Conservation (phyloP, 495 filamentous ascomycete genomes). For the Margaritispora aquatica region DNA sequence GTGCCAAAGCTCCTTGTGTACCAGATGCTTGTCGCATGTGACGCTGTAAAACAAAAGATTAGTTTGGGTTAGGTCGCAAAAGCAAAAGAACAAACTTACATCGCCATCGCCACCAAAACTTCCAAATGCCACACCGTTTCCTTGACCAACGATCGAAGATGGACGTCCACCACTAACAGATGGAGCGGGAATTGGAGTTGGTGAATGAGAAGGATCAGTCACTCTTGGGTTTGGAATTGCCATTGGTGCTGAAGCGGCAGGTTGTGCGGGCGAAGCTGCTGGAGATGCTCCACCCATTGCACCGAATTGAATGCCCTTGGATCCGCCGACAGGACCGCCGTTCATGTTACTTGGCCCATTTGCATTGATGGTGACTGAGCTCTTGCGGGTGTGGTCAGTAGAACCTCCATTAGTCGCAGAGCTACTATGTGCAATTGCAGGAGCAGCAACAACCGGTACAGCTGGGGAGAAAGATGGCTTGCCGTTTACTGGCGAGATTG, state of each 20-base stretch:
- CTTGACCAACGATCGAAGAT: slow-evolving; percentile 60
- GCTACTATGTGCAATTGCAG: slow-evolving; percentile 36
- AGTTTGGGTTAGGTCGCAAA: neutral
- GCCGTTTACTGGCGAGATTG: slow-evolving; percentile 78
- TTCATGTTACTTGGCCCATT: slow-evolving; percentile 70
- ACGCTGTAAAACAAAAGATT: slow-evolving; percentile 36
- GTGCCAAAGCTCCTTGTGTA: slow-evolving; percentile 51
- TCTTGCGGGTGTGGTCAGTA: slow-evolving; percentile 68
- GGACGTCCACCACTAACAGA: slow-evolving; percentile 80
- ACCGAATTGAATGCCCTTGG: slow-evolving; percentile 70
- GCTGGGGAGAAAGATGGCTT: slow-evolving; percentile 66
- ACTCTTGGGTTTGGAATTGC: slow-evolving; percentile 61
- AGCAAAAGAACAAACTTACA: slow-evolving; percentile 46
- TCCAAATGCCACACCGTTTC: slow-evolving; percentile 68
- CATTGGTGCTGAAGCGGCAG: slow-evolving; percentile 49
- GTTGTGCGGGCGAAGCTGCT: slow-evolving; percentile 44
- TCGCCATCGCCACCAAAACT: slow-evolving; percentile 69
- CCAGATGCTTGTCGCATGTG: slow-evolving; percentile 54
- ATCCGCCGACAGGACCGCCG: slow-evolving; percentile 55
- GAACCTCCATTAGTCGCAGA: slow-evolving; percentile 54
- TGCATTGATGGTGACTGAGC: slow-evolving; percentile 81
- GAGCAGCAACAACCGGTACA: slow-evolving; percentile 46
- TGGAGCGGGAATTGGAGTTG: slow-evolving; percentile 72
- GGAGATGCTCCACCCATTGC: slow-evolving; percentile 62
- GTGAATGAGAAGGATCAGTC: slow-evolving; percentile 69